These are phyloP conservation scores for Prinsepia uniflora DNA, from an alignment of 306 rosid genomes.

Conservation along the genomic window DNA sequence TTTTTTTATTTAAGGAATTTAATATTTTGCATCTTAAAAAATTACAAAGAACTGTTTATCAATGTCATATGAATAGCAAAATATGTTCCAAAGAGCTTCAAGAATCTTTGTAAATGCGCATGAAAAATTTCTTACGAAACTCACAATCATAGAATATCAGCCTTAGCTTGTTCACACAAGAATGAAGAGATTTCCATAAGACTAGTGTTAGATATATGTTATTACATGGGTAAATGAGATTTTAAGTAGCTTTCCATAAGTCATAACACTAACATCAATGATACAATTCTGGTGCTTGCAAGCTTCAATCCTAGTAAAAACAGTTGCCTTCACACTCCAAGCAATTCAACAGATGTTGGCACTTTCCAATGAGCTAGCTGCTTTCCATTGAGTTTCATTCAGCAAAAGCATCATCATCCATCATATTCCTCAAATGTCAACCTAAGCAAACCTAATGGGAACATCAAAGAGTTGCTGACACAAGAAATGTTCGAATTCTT, in stretches of 20 bases:
- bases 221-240: neutral
- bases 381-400: neutral
- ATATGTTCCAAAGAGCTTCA: too few species aligned
- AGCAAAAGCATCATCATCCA: slow-evolving; percentile 3
- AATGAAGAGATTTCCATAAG: too few species aligned
- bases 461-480: slow-evolving; percentile 54
- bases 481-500: slow-evolving; percentile 64
- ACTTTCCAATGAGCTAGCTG: neutral
- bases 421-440: neutral
- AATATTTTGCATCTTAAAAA: too few species aligned
- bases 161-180: too few species aligned
- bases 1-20: too few species aligned
- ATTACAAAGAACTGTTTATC: too few species aligned
- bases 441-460: neutral
- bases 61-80: too few species aligned
- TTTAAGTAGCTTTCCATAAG: slow-evolving; percentile 5
- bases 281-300: neutral
- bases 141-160: too few species aligned
- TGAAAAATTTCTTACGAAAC: too few species aligned
- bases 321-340: slow-evolving; percentile 2
- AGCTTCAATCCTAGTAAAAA: slow-evolving; percentile 3
- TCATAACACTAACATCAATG: neutral
- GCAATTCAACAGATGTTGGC: neutral
- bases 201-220: too few species aligned
- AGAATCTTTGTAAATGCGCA: too few species aligned